phyloP scores from a whole-genome alignment of 768 basidiomycete genomes.

The Hortiboletus flavorubellus region DNA sequence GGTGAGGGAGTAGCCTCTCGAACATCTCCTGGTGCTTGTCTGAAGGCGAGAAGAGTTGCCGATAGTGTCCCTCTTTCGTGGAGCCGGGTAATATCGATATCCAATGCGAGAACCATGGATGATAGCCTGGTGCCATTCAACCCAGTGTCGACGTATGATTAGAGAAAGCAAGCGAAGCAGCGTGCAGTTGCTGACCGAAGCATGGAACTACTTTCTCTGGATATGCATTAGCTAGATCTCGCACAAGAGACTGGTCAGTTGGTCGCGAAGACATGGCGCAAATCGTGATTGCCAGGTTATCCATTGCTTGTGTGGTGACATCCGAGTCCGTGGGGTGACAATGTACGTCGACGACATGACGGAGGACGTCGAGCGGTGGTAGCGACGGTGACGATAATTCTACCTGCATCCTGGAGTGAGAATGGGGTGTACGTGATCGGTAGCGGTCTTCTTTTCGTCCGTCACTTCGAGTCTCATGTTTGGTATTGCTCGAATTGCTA shows the following conservation, averaged over 20 bases:
- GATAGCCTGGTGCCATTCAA: conserved; percentile 59
- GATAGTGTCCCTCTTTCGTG: conserved; percentile 75
- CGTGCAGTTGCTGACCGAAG: conserved; percentile 62
- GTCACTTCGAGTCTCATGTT: conserved; percentile 1
- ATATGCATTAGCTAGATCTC: conserved; percentile 54
- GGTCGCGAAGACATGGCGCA: conserved; percentile 77
- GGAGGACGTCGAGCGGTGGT: conserved; percentile 44
- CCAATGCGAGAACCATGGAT: conserved; percentile 90
- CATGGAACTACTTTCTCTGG: conserved; percentile 76
- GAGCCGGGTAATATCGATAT: conserved; percentile 48
- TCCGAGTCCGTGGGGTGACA: conserved; percentile 88
- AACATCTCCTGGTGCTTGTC: conserved; percentile 42
- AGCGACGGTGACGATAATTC: conserved; percentile 3
- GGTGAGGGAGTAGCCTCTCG: conserved; percentile 50
- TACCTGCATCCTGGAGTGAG: not conserved
- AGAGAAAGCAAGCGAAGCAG: conserved; percentile 12
- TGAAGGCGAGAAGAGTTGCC: conserved; percentile 54
- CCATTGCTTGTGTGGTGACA: conserved; percentile 47
- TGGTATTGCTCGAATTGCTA: conserved; percentile 8
- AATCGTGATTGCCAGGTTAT: conserved; percentile 58
- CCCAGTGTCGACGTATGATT: conserved; percentile 5
- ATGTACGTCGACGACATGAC: conserved; percentile 81
- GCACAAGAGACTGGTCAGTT: conserved; percentile 71
- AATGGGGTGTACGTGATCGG: not conserved
- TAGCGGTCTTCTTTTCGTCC: too few relatives aligned